phyloP scores from a whole-genome alignment of 2,329 filamentous ascomycete species.

The Nemania sp. region DNA sequence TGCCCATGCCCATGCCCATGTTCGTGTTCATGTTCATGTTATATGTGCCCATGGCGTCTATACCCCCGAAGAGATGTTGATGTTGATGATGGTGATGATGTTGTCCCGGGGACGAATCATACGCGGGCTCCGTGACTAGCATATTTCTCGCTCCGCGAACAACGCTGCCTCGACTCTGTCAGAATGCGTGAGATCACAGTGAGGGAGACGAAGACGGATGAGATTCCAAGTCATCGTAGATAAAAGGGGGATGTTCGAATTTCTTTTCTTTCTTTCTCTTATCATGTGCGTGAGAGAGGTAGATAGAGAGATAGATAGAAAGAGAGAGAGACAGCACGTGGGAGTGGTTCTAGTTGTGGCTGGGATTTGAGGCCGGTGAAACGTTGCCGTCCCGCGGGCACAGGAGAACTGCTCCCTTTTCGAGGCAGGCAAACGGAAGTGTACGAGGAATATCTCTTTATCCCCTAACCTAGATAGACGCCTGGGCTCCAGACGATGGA shows the following conservation, averaged over 20 bases:
- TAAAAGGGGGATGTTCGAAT: neutral
- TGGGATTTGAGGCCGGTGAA: conserved; percentile 8
- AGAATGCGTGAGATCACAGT: neutral
- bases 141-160: conserved; percentile 4
- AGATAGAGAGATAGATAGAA: no score
- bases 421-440: conserved; percentile 3
- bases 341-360: neutral
- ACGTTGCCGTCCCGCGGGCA: neutral
- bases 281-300: conserved; percentile 1
- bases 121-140: conserved; percentile 8
- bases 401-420: neutral
- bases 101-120: neutral
- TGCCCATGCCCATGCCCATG: conserved; percentile 26
- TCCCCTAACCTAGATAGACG: neutral
- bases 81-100: neutral
- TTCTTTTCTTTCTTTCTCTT: no score
- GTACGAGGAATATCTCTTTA: conserved; percentile 2
- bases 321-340: neutral
- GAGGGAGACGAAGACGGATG: neutral
- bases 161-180: conserved; percentile 3
- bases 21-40: conserved; percentile 11
- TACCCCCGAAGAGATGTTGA: conserved; percentile 8
- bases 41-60: conserved; percentile 24
- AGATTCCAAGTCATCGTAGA: conserved; percentile 1
- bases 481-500: neutral